Base-by-base conservation (phyloP, 1,284 basidiomycete species). In the Sphaerobolus stellatus region DNA sequence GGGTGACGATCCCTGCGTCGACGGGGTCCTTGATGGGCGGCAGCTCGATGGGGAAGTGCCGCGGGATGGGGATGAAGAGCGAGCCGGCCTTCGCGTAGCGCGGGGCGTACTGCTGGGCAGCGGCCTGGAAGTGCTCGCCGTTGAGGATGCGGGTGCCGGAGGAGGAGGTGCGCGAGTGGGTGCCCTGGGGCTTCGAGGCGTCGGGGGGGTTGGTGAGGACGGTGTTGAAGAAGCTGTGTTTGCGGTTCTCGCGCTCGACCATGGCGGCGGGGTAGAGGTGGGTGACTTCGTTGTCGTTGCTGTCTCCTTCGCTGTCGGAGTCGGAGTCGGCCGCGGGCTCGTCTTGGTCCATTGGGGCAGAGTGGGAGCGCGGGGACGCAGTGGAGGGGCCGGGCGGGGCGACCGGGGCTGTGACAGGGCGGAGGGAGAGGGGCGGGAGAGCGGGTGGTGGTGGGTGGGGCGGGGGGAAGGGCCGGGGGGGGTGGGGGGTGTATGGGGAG, bases 171-270 rank as follows among this genome's bases (percentile, higher is more conserved):
- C 56, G 38, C 11, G 67, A 60, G 56, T 64, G 62, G 4, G 61
- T 57, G 27, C 58, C 61, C 56, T 59, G 64, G 54, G 9, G 71
- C 62, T 29, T n/a, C n/a, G n/a, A n/a, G n/a, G n/a, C n/a, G n/a
- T n/a, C n/a, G n/a, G n/a, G n/a, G 38, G 86, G 84, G 65, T 89
- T 89, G n/a, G 34, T 51, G 62, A 92, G 81, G 57, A 92, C 88
- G 13, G 86, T 90, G 61, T 84, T 78, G 68, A 92, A 90, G 73
- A 90, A 92, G 2, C 85, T 86, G 61, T 84, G 80, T 54, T 84
- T 77, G 61, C 80, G 75, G 63, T 83, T 86, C 70, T 90, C 87
- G 59, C 77, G 74, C 62, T 68, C 75, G 64, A 91, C 90, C 57
- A 90, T 74, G 62, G 82, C 84, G 44, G 81, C 85, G 36, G 90